Evolutionary conservation across 1,139 yeast genomes (phyloP).

Genomic region (Hyphopichia buzzinii): DNA sequence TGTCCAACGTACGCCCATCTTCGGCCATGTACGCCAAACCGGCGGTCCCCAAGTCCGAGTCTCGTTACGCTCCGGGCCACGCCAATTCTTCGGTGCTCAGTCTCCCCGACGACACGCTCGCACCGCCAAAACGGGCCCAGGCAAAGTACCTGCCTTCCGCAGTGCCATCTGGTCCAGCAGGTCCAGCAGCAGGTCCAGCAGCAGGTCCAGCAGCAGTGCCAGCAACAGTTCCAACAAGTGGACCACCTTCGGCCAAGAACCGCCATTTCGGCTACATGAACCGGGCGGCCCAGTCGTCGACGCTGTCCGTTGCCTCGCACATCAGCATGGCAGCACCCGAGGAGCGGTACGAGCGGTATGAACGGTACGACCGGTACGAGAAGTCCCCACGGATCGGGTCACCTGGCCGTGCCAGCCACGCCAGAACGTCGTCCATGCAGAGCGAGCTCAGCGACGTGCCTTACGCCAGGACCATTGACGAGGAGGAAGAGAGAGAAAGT

Average conservation of each 20-base stretch:
- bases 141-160: neutral
- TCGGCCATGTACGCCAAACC: neutral
- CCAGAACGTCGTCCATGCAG: conserved; percentile 28
- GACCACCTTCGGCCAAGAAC: neutral
- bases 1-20: neutral
- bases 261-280: conserved; percentile 5
- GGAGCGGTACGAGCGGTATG: no score
- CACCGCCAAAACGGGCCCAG: neutral
- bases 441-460: conserved; percentile 25
- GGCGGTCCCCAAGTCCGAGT: no score
- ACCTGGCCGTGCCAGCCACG: conserved; percentile 9
- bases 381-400: no score
- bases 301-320: conserved; percentile 13
- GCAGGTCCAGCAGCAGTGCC: no score
- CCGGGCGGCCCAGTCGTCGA: conserved; percentile 16
- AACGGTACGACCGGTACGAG: no score
- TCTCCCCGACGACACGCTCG: neutral
- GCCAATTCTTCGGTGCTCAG: no score
- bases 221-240: no score
- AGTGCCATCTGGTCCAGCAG: no score
- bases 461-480: neutral
- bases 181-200: no score
- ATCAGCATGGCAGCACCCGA: conserved; percentile 5
- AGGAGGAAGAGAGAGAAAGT: neutral
- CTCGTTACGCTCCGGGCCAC: no score